Evolutionary conservation across 106 monocot genomes (phyloP).

Genomic region (Dendrobium catenatum): DNA sequence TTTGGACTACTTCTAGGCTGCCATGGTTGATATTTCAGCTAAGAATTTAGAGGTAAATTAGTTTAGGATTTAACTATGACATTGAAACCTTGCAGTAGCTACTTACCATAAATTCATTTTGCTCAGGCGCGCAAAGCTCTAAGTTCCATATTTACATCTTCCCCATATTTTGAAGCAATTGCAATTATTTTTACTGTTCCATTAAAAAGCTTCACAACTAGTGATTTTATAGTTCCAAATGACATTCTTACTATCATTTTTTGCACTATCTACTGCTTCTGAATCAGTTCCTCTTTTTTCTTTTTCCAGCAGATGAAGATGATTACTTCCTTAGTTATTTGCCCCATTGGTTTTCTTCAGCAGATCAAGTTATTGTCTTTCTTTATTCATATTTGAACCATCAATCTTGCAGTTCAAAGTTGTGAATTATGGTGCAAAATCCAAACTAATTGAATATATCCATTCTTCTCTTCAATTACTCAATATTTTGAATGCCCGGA

Average conservation of each 20-base stretch:
- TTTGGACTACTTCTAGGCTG: too few relatives aligned
- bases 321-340: neutral
- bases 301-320: neutral
- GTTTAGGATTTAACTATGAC: too few relatives aligned
- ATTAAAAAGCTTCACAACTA: neutral
- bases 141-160: too few relatives aligned
- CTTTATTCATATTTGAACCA: neutral
- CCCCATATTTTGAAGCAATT: too few relatives aligned
- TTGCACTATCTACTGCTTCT: neutral
- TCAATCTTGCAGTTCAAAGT: neutral
- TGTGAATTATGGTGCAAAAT: constrained; percentile 2
- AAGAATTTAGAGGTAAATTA: too few relatives aligned
- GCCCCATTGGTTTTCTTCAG: neutral
- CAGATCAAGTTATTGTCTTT: neutral
- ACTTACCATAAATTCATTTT: too few relatives aligned
- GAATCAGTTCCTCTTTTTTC: neutral
- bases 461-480: neutral
- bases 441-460: neutral
- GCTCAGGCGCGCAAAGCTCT: too few relatives aligned
- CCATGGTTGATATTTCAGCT: too few relatives aligned
- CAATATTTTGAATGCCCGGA: neutral
- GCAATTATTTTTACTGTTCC: too few relatives aligned
- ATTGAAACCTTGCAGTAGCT: too few relatives aligned
- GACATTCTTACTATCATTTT: neutral
- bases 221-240: neutral